Conservation (phyloP, 208 protist genomes). For the Vickermania spadyakhi region DNA sequence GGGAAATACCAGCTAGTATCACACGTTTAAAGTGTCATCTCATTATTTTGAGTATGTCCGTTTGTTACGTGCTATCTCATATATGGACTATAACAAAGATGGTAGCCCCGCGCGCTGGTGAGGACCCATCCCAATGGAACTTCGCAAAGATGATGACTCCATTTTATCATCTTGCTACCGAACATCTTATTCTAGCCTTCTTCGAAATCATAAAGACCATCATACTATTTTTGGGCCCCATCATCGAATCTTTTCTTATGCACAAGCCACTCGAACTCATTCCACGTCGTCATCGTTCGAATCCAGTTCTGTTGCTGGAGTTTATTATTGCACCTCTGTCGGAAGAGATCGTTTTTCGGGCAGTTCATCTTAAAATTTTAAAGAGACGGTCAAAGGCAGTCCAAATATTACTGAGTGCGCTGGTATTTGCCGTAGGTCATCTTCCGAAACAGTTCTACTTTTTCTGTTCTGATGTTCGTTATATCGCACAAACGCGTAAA, state of each 20-base stretch:
- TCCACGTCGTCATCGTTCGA: background rate
- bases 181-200: background rate
- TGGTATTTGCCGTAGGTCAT: constrained; percentile 61
- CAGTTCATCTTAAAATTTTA: constrained; percentile 42
- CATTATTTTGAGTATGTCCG: background rate
- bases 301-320: background rate
- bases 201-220: background rate
- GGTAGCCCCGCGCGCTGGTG: background rate
- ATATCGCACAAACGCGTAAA: background rate
- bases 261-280: background rate
- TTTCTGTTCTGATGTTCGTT: background rate
- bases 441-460: constrained; percentile 14
- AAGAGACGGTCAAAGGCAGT: constrained; percentile 4
- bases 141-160: background rate
- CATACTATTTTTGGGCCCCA: background rate
- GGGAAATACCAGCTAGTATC: background rate
- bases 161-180: no score
- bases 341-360: constrained; percentile 74
- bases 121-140: background rate
- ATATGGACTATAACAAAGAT: background rate
- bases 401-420: constrained; percentile 23
- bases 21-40: background rate
- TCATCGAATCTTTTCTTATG: background rate
- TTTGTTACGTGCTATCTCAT: background rate
- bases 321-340: background rate